Percentiles rank a stretch among this genome's conserved stretches.
These are phyloP conservation scores for Lachnellula hyalina DNA, from an alignment of 2,329 filamentous ascomycete genomes.

Conservation along the genomic window DNA sequence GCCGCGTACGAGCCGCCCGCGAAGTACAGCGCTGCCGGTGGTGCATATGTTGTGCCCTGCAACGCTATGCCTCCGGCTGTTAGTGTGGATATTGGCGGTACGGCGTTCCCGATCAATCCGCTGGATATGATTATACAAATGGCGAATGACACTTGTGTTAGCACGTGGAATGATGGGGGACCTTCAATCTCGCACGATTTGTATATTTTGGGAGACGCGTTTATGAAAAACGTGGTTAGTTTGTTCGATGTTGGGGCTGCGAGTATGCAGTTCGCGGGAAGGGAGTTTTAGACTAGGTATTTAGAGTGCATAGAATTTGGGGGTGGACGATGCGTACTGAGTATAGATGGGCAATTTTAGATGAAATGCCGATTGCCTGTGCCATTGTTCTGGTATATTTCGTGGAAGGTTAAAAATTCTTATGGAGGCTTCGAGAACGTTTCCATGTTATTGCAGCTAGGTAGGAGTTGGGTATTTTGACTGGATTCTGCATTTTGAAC, in stretches of 20 bases:
- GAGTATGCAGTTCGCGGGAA: conserved; percentile 37
- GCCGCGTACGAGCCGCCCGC: conserved; percentile 39
- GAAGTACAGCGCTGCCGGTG: conserved; percentile 26
- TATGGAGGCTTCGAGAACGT: no score
- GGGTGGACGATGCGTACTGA: no score
- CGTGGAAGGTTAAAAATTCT: no score
- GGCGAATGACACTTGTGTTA: not conserved
- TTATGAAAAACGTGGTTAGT: conserved; percentile 44
- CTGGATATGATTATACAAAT: conserved; percentile 29
- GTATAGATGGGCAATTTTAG: no score
- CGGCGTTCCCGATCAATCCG: conserved; percentile 29
- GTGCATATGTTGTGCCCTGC: conserved; percentile 38
- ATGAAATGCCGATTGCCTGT: no score
- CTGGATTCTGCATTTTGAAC: no score
- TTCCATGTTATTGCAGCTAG: no score
- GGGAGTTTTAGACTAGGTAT: not conserved
- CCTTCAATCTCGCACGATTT: not conserved
- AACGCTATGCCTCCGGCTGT: conserved; percentile 36
- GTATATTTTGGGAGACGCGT: conserved; percentile 40
- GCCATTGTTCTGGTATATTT: no score
- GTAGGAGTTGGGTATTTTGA: no score
- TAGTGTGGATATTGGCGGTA: conserved; percentile 36
- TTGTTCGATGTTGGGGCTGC: conserved; percentile 44
- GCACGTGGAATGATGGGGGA: not conserved
- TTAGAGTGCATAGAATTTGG: not conserved